Evolutionary conservation across 352 stramenopile genomes (phyloP), one percentile per base, ranked within the genome.

Genomic region (Phytophthora cryptogea): DNA sequence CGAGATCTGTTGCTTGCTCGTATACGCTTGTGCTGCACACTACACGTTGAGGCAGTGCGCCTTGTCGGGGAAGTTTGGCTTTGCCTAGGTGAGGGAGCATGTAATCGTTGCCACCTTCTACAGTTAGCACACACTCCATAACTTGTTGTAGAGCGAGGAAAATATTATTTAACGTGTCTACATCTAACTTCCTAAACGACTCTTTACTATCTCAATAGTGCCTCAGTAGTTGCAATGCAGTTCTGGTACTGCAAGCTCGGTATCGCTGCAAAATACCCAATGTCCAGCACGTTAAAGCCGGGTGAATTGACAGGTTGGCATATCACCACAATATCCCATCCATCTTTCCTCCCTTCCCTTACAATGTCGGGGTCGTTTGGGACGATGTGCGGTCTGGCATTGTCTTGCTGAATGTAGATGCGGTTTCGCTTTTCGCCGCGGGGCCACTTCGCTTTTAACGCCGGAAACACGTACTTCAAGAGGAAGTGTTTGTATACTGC

Each of bases 61-160:
- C 35, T 6, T 40, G 35, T 20, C 35, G 35, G 20, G 11, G 35
- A 10, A 40, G 35, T 17, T 40, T 40, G 3, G 9, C 14, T 14
- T 40, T 40, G 16, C 35, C 35, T 40, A 40, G 35, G 35, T 40
- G 35, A 4, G 35, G 35, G 20, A 40, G 35, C 11, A 6, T 40
- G 11, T 40, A 40, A 10, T 20, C 35, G 11, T 40, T 40, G 9
- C 11, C 35, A 40, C 11, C 35, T 16, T 40, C 3, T 7, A 10
- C 3, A 20, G 9, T 17, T 17, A 40, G 9, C 7, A 40, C 35
- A 40, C 11, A 40, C 35, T 40, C 33, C 35, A 40, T 40, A 40
- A 40, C 9, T 40, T 40, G 35, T 40, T 40, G 35, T 13, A 40
- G 35, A 40, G 35, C 20, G 13, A 40, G 35, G 35, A 40, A 40